Conservation (phyloP, 805 yeast genomes). For the Tetrapisispora namnaoensis region DNA sequence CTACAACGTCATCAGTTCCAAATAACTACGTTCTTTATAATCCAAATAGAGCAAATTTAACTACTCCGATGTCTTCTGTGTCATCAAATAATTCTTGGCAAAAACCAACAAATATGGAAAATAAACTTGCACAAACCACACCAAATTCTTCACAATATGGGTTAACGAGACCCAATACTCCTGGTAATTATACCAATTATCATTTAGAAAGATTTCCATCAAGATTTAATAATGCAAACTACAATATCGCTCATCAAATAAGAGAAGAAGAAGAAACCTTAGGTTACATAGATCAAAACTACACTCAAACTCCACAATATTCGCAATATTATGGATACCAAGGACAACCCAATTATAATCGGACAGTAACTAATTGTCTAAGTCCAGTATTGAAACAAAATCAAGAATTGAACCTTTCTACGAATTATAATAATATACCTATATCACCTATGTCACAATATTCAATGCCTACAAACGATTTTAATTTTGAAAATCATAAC, state of each 20-base stretch:
- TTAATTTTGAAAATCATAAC: neutral
- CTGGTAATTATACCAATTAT: neutral
- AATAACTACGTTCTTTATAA: neutral
- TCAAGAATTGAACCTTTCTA: neutral
- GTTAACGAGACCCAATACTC: neutral
- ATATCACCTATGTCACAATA: neutral
- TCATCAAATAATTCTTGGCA: conserved; percentile 1
- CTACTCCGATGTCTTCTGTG: neutral
- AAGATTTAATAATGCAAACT: neutral
- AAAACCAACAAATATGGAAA: neutral
- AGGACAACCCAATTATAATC: neutral
- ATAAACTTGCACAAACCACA: neutral
- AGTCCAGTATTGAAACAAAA: neutral
- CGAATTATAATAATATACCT: neutral
- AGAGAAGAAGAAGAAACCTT: neutral
- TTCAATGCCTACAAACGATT: neutral
- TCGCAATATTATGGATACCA: neutral
- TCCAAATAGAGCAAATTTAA: neutral
- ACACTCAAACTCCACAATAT: neutral
- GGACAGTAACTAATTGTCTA: neutral
- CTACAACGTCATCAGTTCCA: neutral
- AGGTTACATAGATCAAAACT: neutral
- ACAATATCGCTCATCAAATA: neutral
- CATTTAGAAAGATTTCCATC: neutral
- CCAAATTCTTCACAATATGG: neutral